These are phyloP conservation scores for Brettanomyces anomalus DNA, from an alignment of 805 yeast genomes.

Conservation along the genomic window DNA sequence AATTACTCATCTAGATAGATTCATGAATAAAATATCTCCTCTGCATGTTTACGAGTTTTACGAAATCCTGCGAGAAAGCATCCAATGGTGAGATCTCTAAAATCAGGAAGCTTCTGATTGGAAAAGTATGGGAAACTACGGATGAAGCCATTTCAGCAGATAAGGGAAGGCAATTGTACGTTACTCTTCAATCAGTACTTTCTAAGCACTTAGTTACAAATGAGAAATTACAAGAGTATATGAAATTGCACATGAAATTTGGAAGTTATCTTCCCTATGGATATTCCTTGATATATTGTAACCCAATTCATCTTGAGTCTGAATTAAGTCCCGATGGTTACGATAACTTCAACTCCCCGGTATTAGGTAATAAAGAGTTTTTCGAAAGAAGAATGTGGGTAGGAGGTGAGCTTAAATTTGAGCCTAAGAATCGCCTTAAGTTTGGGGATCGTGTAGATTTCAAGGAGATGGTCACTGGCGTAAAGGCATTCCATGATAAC, in stretches of 20 bases:
- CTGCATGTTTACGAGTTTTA: too few relatives aligned
- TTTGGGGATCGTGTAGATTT: conserved; percentile 37
- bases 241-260: conserved; percentile 8
- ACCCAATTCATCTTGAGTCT: conserved; percentile 41
- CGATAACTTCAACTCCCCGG: conserved; percentile 69
- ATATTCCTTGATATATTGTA: conserved; percentile 59
- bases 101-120: conserved; percentile 10
- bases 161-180: conserved; percentile 18
- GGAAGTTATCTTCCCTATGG: conserved; percentile 34
- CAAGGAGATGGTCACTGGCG: conserved; percentile 39
- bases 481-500: conserved; percentile 27
- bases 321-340: conserved; percentile 66
- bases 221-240: neutral
- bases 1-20: too few relatives aligned
- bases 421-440: conserved; percentile 20
- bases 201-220: neutral
- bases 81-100: too few relatives aligned
- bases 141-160: conserved; percentile 23
- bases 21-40: too few relatives aligned
- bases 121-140: conserved; percentile 14
- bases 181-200: conserved; percentile 19
- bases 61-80: too few relatives aligned
- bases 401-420: conserved; percentile 50
- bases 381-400: conserved; percentile 72
- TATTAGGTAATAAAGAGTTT: conserved; percentile 14